Conservation (phyloP, 495 filamentous ascomycete species). For the Sphaerosporella brunnea region DNA sequence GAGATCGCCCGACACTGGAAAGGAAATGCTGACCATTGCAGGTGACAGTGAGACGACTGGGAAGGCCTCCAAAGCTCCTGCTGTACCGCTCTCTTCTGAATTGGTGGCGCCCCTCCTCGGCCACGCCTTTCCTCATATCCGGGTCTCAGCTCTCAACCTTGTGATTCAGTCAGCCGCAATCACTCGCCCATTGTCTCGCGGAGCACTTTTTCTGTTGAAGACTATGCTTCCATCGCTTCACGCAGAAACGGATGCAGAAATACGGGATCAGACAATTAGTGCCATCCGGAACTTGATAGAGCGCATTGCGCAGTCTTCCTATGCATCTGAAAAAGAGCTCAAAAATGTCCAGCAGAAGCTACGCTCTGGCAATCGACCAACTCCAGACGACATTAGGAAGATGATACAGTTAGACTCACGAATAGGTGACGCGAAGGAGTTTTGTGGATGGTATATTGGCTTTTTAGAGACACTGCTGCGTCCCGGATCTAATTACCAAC, state of each 20-base stretch:
- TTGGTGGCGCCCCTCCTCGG: constrained; percentile 40
- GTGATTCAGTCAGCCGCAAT: constrained; percentile 50
- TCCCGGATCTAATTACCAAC: constrained; percentile 65
- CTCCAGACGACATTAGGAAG: neutral
- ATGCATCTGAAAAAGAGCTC: constrained; percentile 29
- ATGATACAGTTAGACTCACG: constrained; percentile 13
- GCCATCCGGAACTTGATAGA: constrained; percentile 49
- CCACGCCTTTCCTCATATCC: constrained; percentile 42
- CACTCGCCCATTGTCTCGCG: constrained; percentile 47
- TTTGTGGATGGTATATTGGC: constrained; percentile 48
- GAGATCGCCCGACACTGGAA: no score
- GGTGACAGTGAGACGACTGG: constrained; percentile 2
- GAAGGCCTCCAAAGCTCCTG: neutral
- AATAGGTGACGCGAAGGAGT: constrained; percentile 34
- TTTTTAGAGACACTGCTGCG: constrained; percentile 57
- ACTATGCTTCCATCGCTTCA: constrained; percentile 48
- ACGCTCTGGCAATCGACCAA: neutral
- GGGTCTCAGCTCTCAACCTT: constrained; percentile 58
- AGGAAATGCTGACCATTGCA: constrained; percentile 5
- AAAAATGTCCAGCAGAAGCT: constrained; percentile 11
- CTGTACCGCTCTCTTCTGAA: neutral
- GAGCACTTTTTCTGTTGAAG: constrained; percentile 41
- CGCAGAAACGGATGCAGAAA: constrained; percentile 66
- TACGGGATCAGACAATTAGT: constrained; percentile 56
- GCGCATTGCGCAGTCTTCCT: constrained; percentile 38